Evolutionary conservation across 371 early-diverging fungal genomes (phyloP).

Genomic region (Rhizopus stolonifer): DNA sequence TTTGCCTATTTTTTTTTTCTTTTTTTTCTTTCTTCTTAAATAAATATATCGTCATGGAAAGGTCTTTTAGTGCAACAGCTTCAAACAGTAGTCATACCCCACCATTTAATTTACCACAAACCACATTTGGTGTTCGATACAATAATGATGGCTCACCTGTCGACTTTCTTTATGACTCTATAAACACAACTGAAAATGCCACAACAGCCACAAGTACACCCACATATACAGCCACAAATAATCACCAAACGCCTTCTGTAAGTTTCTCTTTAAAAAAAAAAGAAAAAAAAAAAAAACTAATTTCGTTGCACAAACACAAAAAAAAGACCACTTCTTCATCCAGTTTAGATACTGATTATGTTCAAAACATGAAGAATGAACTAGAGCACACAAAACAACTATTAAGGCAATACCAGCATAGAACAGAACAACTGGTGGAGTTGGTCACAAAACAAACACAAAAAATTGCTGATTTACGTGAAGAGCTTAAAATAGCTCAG

Average conservation of each 20-base stretch:
- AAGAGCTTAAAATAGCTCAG: slow-evolving; percentile 13
- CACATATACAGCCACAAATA: slow-evolving; percentile 3
- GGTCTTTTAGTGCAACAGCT: slow-evolving; percentile 1
- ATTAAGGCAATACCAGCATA: slow-evolving; percentile 21
- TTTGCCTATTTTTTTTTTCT: slow-evolving; percentile 3
- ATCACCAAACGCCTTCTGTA: slow-evolving; percentile 16
- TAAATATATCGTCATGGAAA: slow-evolving; percentile 6
- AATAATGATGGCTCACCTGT: slow-evolving; percentile 4
- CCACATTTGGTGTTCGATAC: slow-evolving; percentile 1
- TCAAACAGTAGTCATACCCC: not conserved
- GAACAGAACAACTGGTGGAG: slow-evolving; percentile 29
- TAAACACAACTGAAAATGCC: slow-evolving; percentile 1
- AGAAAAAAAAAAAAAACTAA: not conserved
- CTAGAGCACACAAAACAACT: slow-evolving; percentile 25
- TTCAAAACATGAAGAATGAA: slow-evolving; percentile 22
- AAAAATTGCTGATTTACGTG: slow-evolving; percentile 28
- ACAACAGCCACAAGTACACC: slow-evolving; percentile 4
- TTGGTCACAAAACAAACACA: slow-evolving; percentile 27
- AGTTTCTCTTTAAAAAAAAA: slow-evolving; percentile 1
- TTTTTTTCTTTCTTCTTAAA: not conserved
- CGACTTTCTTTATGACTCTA: slow-evolving; percentile 17
- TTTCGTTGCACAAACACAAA: slow-evolving; percentile 4
- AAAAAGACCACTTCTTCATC: slow-evolving; percentile 5
- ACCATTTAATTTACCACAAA: slow-evolving; percentile 7
- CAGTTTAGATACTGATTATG: slow-evolving; percentile 18